Evolutionary conservation across 495 filamentous ascomycete species (phyloP).

Genomic region (Aspergillus ostianus): DNA sequence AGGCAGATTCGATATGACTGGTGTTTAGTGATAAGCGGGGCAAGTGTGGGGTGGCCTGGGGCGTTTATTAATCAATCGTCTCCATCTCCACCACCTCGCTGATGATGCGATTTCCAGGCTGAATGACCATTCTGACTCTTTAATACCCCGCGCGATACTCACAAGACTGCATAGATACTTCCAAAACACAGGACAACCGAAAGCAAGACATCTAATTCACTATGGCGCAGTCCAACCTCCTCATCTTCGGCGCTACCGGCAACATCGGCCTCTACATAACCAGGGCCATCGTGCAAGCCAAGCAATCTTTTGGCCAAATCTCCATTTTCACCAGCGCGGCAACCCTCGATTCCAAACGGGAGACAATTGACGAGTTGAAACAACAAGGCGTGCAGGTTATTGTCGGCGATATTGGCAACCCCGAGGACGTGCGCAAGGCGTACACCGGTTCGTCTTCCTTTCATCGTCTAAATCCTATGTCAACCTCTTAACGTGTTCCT

Average conservation of each 20-base stretch:
- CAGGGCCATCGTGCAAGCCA: slow-evolving; percentile 52
- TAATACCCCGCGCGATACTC: background rate
- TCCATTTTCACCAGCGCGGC: slow-evolving; percentile 62
- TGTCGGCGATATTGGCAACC: slow-evolving; percentile 56
- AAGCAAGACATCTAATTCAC: too few species aligned
- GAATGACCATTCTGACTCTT: background rate
- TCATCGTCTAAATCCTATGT: background rate
- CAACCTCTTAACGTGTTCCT: too few species aligned
- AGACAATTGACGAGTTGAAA: slow-evolving; percentile 40
- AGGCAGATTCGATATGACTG: too few species aligned
- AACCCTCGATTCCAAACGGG: slow-evolving; percentile 43
- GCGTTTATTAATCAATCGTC: background rate
- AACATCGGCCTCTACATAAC: slow-evolving; percentile 65
- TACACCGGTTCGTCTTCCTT: slow-evolving; percentile 41
- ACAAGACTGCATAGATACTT: too few species aligned
- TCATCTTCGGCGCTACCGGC: slow-evolving; percentile 71
- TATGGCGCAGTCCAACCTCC: slow-evolving; percentile 42
- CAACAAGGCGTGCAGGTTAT: slow-evolving; percentile 53
- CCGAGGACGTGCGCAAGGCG: slow-evolving; percentile 50
- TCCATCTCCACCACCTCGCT: background rate
- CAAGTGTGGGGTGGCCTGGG: background rate
- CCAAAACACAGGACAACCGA: too few species aligned
- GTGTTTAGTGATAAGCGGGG: background rate
- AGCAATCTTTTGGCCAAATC: slow-evolving; percentile 52
- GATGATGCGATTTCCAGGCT: background rate